Evolutionary conservation across 129 eudicot species (phyloP).

Genomic region (Pittosporum tobira): DNA sequence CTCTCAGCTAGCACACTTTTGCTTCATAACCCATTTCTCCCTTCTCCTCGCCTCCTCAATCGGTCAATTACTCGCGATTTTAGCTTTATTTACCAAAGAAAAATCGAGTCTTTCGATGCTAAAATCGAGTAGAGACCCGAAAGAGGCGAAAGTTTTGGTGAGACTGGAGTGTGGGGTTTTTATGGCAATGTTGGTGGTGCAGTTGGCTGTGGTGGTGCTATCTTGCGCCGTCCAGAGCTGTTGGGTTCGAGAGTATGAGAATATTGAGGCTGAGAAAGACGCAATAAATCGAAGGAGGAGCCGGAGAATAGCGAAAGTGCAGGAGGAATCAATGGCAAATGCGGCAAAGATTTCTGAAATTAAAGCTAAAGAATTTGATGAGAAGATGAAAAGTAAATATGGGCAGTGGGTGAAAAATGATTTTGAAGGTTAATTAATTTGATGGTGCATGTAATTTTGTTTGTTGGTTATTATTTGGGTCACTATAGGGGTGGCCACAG

Average conservation of each 20-base stretch:
- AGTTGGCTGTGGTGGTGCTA: slow-evolving; percentile 32
- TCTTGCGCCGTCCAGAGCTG: slow-evolving; percentile 47
- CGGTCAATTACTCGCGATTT: slow-evolving; percentile 37
- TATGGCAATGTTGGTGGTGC: slow-evolving; percentile 60
- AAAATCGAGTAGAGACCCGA: slow-evolving; percentile 39
- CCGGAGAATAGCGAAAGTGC: slow-evolving; percentile 30
- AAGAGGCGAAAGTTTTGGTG: slow-evolving; percentile 49
- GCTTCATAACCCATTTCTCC: slow-evolving; percentile 51
- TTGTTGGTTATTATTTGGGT: slow-evolving; percentile 12
- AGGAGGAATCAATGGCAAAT: slow-evolving; percentile 40
- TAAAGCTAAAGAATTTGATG: slow-evolving; percentile 42
- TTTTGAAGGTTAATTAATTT: slow-evolving; percentile 21
- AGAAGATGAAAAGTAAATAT: slow-evolving; percentile 41
- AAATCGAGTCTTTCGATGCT: slow-evolving; percentile 44
- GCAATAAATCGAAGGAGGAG: slow-evolving; percentile 33
- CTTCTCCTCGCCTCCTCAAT: slow-evolving; percentile 46
- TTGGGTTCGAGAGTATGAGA: slow-evolving; percentile 45
- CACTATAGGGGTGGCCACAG: slow-evolving; percentile 29
- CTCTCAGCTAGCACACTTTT: slow-evolving; percentile 42
- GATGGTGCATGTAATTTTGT: background rate
- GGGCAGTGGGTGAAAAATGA: slow-evolving; percentile 36
- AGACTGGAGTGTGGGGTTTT: slow-evolving; percentile 60
- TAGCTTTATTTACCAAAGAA: slow-evolving; percentile 46
- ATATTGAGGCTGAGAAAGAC: slow-evolving; percentile 41
- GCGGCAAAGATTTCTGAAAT: slow-evolving; percentile 21